phyloP scores from a whole-genome alignment of 1,139 yeast genomes.

The Geotrichum aggregatum region DNA sequence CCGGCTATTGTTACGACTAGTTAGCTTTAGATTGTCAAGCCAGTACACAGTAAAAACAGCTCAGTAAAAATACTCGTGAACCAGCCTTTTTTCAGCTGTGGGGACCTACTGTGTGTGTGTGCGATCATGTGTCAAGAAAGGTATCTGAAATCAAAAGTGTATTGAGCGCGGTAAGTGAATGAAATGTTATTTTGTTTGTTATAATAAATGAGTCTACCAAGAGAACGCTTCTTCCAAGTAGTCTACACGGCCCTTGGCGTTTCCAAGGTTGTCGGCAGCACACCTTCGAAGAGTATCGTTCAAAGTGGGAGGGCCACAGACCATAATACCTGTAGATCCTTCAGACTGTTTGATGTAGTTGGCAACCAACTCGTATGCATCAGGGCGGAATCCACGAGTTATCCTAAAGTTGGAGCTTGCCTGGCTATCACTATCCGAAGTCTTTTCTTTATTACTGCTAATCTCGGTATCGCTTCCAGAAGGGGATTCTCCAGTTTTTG shows the following conservation, averaged over 20 bases:
- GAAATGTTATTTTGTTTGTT: too few relatives aligned
- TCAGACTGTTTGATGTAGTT: conserved; percentile 34
- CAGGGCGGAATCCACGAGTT: conserved; percentile 34
- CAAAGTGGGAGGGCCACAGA: conserved; percentile 44
- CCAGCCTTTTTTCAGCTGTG: too few relatives aligned
- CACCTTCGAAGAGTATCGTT: conserved; percentile 40
- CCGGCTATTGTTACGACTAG: too few relatives aligned
- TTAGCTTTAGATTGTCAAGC: too few relatives aligned
- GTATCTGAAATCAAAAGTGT: too few relatives aligned
- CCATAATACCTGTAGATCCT: conserved; percentile 33
- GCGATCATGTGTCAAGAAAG: too few relatives aligned
- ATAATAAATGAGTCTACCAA: conserved; percentile 28
- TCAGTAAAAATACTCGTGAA: too few relatives aligned
- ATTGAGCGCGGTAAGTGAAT: too few relatives aligned
- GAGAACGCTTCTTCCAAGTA: conserved; percentile 40
- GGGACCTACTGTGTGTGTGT: too few relatives aligned
- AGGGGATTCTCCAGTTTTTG: conserved; percentile 2
- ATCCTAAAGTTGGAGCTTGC: conserved; percentile 8
- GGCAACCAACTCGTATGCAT: conserved; percentile 36
- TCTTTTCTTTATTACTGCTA: neutral
- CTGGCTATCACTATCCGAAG: conserved; percentile 8
- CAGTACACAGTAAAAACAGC: too few relatives aligned
- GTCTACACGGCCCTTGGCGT: conserved; percentile 31
- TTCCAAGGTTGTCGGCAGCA: conserved; percentile 30
- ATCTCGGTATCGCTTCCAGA: conserved; percentile 3